Evolutionary conservation across 1,284 basidiomycete genomes (phyloP).

Genomic region (Ustilago trichophora): DNA sequence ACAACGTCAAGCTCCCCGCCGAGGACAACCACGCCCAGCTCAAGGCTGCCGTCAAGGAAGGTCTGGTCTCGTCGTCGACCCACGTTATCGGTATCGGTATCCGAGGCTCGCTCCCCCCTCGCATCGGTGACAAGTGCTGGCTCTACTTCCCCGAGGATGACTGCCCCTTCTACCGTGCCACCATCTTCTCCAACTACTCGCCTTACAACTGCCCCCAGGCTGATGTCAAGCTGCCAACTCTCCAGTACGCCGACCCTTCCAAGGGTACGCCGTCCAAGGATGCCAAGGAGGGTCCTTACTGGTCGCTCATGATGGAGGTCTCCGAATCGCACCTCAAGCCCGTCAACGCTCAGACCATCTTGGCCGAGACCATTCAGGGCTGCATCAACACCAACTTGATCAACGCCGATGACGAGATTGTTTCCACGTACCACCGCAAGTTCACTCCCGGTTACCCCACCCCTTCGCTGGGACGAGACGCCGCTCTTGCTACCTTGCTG

Average conservation of each 20-base stretch:
- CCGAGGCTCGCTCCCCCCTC: slow-evolving; percentile 69
- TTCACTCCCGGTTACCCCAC: slow-evolving; percentile 70
- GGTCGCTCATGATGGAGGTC: slow-evolving; percentile 70
- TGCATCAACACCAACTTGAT: slow-evolving; percentile 70
- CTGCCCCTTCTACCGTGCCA: slow-evolving; percentile 71
- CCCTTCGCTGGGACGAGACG: slow-evolving; percentile 69
- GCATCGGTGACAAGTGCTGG: slow-evolving; percentile 72
- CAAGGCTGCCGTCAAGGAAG: slow-evolving; percentile 66
- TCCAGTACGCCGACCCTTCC: slow-evolving; percentile 69
- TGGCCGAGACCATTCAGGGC: slow-evolving; percentile 70
- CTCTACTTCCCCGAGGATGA: slow-evolving; percentile 70
- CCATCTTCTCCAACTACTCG: slow-evolving; percentile 72
- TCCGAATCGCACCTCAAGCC: slow-evolving; percentile 70
- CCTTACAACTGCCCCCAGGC: slow-evolving; percentile 69
- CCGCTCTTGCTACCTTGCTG: slow-evolving; percentile 68
- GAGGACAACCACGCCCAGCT: slow-evolving; percentile 67
- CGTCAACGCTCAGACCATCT: slow-evolving; percentile 69
- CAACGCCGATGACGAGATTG: slow-evolving; percentile 70
- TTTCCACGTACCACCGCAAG: slow-evolving; percentile 70
- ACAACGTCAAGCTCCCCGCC: slow-evolving; percentile 66
- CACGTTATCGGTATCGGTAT: slow-evolving; percentile 71
- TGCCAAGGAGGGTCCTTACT: slow-evolving; percentile 69
- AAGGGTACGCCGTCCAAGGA: slow-evolving; percentile 66
- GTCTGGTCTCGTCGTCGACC: slow-evolving; percentile 69
- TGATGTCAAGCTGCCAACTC: slow-evolving; percentile 68